Evolutionary conservation across 495 filamentous ascomycete genomes (phyloP), one percentile per base, ranked within the genome.

Genomic region (Xylaria longipes): DNA sequence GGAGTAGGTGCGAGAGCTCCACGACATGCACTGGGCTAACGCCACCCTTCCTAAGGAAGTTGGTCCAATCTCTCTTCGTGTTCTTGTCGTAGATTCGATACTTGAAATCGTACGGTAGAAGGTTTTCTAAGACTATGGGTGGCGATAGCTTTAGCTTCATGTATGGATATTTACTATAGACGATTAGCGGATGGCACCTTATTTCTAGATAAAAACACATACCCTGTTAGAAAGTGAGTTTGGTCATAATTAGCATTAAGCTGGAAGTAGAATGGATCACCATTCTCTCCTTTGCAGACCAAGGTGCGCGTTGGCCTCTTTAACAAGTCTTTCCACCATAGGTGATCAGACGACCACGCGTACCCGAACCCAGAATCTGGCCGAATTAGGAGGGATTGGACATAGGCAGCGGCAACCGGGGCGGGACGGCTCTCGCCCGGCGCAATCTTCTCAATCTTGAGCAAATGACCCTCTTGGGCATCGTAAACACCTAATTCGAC

Each of bases 71-170:
- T 78, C 97, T 96, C 83, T 92, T 94, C 0, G 94, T 98, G 79
- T 97, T 96, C 84, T 94, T 97, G 83, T 99, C 96, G 77, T 98
- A 98, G 29, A 99, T 98, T 66, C 94, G 89, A 79, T 98, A 98
- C 80, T 98, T 98, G 91, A 99, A 99, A 82, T 98, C 97, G 76
- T 92, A 98, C 0, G 96, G 96, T 33, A 99, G 85, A 33, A 99
- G 84, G 76, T 99, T 99, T 78, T 99, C 94, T 15, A 99, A 86
- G 74, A 97, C 95, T 57, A 99, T 88, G 0, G 96, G 96, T 20
- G 96, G 95, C 31, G 92, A 94, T 31, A 99, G 88, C 68, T 93
- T 91, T 58, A 99, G 84, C 67, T 90, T 89, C 97, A 98, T 98
- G 79, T 97, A 96, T 5, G 96, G 96, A 78, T 99, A 99, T 70